phyloP scores from a whole-genome alignment of 2,329 filamentous ascomycete genomes.

The Pseudomassariella vexata region DNA sequence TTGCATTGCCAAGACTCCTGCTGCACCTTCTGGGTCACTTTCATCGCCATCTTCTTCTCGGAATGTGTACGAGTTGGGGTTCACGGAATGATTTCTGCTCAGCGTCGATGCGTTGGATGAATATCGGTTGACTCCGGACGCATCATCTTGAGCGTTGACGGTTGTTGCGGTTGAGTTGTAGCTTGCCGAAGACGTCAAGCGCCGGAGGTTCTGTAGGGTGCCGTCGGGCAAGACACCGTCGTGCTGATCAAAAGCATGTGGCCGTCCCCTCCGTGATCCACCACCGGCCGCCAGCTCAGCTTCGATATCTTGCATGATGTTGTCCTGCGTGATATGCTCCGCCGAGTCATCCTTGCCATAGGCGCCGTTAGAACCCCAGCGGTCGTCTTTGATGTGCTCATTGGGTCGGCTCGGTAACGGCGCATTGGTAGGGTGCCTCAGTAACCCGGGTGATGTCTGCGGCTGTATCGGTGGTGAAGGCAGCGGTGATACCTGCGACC shows the following conservation, averaged over 20 bases:
- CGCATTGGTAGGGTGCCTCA: constrained; percentile 54
- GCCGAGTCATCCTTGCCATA: constrained; percentile 24
- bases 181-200: constrained; percentile 25
- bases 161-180: constrained; percentile 48
- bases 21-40: constrained; percentile 81
- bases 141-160: constrained; percentile 26
- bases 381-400: constrained; percentile 36
- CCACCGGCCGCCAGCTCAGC: constrained; percentile 40
- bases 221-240: constrained; percentile 43
- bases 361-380: constrained; percentile 33
- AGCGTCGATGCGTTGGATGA: constrained; percentile 35
- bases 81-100: constrained; percentile 27
- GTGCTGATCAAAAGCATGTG: constrained; percentile 24
- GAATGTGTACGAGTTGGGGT: constrained; percentile 27
- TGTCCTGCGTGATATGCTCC: constrained; percentile 41
- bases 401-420: constrained; percentile 50
- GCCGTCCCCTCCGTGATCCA: constrained; percentile 32
- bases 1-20: constrained; percentile 76
- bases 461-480: constrained; percentile 36
- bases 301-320: constrained; percentile 53
- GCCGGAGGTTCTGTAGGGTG: constrained; percentile 39
- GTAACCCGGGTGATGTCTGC: constrained; percentile 40
- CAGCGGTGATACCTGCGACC: constrained; percentile 42
- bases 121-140: constrained; percentile 31
- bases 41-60: constrained; percentile 60